Percentiles rank a stretch among this genome's conserved stretches.
Evolutionary conservation across 176 grass and related monocot genomes (phyloP).

Genomic region (Eremochloa ophiuroides): DNA sequence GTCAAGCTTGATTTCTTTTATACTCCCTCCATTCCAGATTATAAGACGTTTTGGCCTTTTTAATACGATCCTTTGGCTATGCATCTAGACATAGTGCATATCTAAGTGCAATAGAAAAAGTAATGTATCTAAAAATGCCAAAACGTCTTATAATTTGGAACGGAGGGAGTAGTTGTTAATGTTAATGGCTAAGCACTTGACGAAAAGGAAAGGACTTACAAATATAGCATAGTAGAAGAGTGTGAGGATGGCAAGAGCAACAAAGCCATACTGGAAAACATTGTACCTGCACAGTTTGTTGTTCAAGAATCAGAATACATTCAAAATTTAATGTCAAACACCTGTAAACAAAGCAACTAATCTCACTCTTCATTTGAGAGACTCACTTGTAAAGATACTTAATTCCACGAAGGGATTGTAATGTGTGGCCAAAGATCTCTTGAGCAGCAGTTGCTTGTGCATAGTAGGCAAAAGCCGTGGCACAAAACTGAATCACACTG

Average conservation of each 20-base stretch:
- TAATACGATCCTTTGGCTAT: too few relatives aligned
- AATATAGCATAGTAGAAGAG: conserved; percentile 87
- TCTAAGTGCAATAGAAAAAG: too few relatives aligned
- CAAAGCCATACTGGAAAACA: conserved; percentile 97
- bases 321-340: background rate
- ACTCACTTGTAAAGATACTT: conserved; percentile 99
- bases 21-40: too few relatives aligned
- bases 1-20: background rate
- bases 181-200: background rate
- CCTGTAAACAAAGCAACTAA: background rate
- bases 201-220: conserved; percentile 43
- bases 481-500: conserved; percentile 99
- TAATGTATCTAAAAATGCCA: too few relatives aligned
- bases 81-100: too few relatives aligned
- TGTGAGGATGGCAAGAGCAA: conserved; percentile 84
- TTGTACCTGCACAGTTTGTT: conserved; percentile 62
- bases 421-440: conserved; percentile 95
- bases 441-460: conserved; percentile 98
- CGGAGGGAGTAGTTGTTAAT: conserved; percentile 11
- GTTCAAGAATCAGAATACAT: conserved; percentile 11
- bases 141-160: too few relatives aligned
- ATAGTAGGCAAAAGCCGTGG: conserved; percentile 96
- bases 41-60: too few relatives aligned
- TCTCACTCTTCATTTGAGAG: background rate
- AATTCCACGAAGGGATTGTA: conserved; percentile 91